Percentiles rank a stretch among this genome's conserved stretches.
Evolutionary conservation across 2,329 filamentous ascomycete genomes (phyloP).

Genomic region (Monilinia aucupariae): DNA sequence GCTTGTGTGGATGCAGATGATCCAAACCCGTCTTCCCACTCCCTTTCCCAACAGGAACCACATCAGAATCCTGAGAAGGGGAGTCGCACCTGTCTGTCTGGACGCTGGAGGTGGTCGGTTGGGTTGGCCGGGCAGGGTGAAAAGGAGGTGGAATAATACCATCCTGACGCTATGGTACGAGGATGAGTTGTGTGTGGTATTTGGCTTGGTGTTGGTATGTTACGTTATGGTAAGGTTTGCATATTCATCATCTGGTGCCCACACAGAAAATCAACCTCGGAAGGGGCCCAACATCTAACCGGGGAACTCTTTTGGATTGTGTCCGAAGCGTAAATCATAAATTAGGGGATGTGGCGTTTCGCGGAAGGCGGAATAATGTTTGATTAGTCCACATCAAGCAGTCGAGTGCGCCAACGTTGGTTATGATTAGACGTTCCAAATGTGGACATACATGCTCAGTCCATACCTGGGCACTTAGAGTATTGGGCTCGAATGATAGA

Average conservation of each 20-base stretch:
- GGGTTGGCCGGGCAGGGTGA: not conserved
- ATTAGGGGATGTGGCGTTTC: slow-evolving; percentile 6
- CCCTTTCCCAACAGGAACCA: not conserved
- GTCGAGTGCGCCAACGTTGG: not conserved
- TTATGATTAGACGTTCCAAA: not conserved
- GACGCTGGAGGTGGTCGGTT: not conserved
- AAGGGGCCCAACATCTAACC: not conserved
- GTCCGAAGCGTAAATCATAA: not conserved
- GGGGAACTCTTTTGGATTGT: not conserved
- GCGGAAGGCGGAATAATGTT: slow-evolving; percentile 10
- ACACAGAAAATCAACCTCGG: slow-evolving; percentile 5
- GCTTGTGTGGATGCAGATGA: not conserved
- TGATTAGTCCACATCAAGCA: not conserved
- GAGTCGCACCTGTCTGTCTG: not conserved
- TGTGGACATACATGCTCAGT: not conserved
- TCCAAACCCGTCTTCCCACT: not conserved
- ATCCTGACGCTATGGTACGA: slow-evolving; percentile 5
- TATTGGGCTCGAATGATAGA: not conserved
- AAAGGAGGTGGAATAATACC: not conserved
- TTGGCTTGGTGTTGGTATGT: not conserved
- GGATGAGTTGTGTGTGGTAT: not conserved
- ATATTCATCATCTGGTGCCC: slow-evolving; percentile 1
- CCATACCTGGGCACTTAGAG: not conserved
- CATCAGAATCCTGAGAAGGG: not conserved
- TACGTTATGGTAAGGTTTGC: not conserved